These are phyloP conservation scores for Phallus indusiatus DNA, from an alignment of 768 basidiomycete genomes.

Conservation along the genomic window DNA sequence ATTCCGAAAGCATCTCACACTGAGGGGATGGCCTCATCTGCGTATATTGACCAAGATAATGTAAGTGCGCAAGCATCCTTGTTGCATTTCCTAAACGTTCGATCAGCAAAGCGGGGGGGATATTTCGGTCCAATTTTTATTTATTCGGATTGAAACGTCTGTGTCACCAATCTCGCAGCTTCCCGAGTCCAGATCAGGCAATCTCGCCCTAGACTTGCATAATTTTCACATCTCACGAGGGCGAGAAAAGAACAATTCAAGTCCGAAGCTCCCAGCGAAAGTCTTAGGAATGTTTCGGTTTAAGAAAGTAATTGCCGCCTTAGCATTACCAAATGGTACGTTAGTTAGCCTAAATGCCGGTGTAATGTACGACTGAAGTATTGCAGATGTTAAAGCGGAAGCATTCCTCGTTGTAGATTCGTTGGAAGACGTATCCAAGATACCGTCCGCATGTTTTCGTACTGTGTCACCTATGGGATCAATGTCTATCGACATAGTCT, in stretches of 20 bases:
- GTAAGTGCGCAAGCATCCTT: neutral
- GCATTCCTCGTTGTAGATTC: constrained; percentile 4
- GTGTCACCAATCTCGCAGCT: constrained; percentile 39
- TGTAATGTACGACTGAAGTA: neutral
- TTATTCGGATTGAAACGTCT: constrained; percentile 60
- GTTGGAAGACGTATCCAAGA: neutral
- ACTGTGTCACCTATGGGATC: neutral
- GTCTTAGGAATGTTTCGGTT: neutral
- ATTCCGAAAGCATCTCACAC: neutral
- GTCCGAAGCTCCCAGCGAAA: constrained; percentile 9
- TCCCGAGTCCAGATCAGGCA: constrained; percentile 50
- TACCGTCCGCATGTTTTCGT: neutral
- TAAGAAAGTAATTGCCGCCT: constrained; percentile 6
- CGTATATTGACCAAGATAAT: neutral
- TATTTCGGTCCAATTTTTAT: constrained; percentile 34
- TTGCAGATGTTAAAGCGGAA: constrained; percentile 7
- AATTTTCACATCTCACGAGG: constrained; percentile 32
- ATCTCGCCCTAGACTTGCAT: constrained; percentile 55
- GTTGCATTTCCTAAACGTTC: neutral
- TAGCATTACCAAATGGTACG: constrained; percentile 11
- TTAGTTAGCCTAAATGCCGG: neutral
- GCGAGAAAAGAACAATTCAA: constrained; percentile 11
- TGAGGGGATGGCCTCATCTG: constrained; percentile 9
- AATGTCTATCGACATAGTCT: constrained; percentile 20
- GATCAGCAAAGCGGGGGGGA: neutral